Evolutionary conservation across 495 filamentous ascomycete genomes (phyloP), one percentile per base, ranked within the genome.

Genomic region (Penicillium parvum): DNA sequence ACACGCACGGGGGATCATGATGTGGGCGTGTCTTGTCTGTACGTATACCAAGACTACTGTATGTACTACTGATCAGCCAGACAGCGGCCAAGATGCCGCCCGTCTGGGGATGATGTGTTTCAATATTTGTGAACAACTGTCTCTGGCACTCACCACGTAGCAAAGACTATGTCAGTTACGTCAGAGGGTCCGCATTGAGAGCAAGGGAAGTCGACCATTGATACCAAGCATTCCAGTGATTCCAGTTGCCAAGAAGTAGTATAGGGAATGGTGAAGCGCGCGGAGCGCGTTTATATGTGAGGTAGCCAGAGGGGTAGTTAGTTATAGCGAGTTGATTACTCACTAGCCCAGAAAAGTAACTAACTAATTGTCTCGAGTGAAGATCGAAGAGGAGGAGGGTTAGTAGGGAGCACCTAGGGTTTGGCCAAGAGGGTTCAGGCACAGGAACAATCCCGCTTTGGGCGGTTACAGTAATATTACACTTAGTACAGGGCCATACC

Each of bases 211-310:
- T n/a, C n/a, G n/a, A n/a, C 23, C 23, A 27, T 6, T 27, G 11
- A 27, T 27, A 27, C 23, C 11, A 27, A n/a, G 12, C n/a, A 38
- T n/a, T n/a, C n/a, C n/a, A n/a, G n/a, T n/a, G n/a, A n/a, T n/a
- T n/a, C n/a, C n/a, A n/a, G n/a, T n/a, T n/a, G n/a, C n/a, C 33
- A 19, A 9, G 20, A 2, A 15, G 7, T 17, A 7, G 23, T 15
- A 20, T 11, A 35, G 22, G 12, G 33, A 11, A 43, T 22, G 23
- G 35, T 11, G 28, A 45, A 47, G 52, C 56, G 56, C 53, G 56
- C 43, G 49, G 41, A 49, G 55, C 52, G 55, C 52, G 55, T 57
- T 48, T 57, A 55, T 40, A 38, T n/a, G 32, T 52, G 42, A 29
- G 23, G 27, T 29, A 10, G 25, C 8, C 12, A 14, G 37, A 11